Percentiles rank a stretch among this genome's conserved stretches.
Conservation (phyloP, 148 eudicot species). For the Bassia scoparia region DNA sequence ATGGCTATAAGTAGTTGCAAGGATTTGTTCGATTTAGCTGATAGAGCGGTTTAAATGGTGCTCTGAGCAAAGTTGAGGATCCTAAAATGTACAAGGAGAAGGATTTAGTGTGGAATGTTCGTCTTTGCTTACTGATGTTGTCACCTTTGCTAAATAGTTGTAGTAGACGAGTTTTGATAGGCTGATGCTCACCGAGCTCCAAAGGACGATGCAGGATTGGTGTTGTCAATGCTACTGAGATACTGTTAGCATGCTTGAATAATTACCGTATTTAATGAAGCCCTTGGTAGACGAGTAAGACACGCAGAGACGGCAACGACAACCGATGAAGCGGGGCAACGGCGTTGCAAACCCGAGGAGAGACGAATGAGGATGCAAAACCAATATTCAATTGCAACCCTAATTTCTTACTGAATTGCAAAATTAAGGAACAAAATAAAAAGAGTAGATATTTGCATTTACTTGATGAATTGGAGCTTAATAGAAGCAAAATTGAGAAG, state of each 20-base stretch:
- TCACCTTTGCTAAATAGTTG: slow-evolving; percentile 44
- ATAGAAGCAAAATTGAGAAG: slow-evolving; percentile 10
- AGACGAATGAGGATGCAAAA: no score
- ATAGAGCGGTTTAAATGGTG: slow-evolving; percentile 40
- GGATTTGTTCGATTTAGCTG: slow-evolving; percentile 28
- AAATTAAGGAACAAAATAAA: slow-evolving; percentile 7
- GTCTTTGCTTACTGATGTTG: slow-evolving; percentile 49
- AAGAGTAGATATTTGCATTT: no score
- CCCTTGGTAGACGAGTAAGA: slow-evolving; percentile 11
- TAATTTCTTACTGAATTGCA: slow-evolving; percentile 19
- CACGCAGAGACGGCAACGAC: not conserved
- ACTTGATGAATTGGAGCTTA: no score
- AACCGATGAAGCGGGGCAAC: no score
- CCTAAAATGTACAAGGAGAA: slow-evolving; percentile 28
- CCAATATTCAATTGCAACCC: no score
- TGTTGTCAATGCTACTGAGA: slow-evolving; percentile 38
- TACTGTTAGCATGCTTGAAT: slow-evolving; percentile 52
- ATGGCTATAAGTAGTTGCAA: slow-evolving; percentile 42
- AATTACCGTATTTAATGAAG: slow-evolving; percentile 29
- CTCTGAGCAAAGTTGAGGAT: slow-evolving; percentile 31
- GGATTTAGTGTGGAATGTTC: slow-evolving; percentile 34
- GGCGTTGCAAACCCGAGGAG: no score
- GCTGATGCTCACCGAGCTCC: slow-evolving; percentile 36
- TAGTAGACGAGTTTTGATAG: slow-evolving; percentile 40
- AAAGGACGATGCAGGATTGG: slow-evolving; percentile 29